Evolutionary conservation across 140 eudicot genomes (phyloP).

Genomic region (Artemisia princeps): DNA sequence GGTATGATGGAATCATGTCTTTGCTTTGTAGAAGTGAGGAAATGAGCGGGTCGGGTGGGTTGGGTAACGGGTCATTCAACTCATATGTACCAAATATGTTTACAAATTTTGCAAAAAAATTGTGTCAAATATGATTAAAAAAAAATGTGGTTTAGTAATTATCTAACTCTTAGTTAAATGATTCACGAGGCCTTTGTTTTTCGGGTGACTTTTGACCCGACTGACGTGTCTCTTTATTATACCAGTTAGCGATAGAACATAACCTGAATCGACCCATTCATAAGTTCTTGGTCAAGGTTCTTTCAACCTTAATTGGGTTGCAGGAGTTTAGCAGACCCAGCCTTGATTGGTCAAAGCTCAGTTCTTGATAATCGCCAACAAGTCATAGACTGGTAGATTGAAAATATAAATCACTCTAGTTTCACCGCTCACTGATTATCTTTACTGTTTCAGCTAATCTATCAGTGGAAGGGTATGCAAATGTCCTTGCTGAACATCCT

Average conservation of each 20-base stretch:
- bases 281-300: not conserved
- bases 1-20: not conserved
- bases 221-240: not conserved
- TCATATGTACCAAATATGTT: not conserved
- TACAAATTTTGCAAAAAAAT: not conserved
- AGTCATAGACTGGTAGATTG: slow-evolving; percentile 6
- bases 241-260: not conserved
- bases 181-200: not conserved
- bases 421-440: not conserved
- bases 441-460: slow-evolving; percentile 61
- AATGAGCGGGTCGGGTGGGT: not conserved
- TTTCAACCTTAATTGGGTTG: not conserved
- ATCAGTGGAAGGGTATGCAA: slow-evolving; percentile 60
- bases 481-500: slow-evolving; percentile 70
- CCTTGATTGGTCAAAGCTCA: not conserved
- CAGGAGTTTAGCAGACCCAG: slow-evolving; percentile 7
- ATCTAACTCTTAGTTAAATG: not conserved
- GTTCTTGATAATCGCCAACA: slow-evolving; percentile 7
- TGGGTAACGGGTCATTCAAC: not conserved
- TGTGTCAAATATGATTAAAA: not conserved
- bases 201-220: not conserved
- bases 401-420: slow-evolving; percentile 2
- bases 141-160: not conserved
- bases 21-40: not conserved
- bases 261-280: not conserved